Evolutionary conservation across 2,329 filamentous ascomycete genomes (phyloP).

Genomic region (Rutstroemia sp.): DNA sequence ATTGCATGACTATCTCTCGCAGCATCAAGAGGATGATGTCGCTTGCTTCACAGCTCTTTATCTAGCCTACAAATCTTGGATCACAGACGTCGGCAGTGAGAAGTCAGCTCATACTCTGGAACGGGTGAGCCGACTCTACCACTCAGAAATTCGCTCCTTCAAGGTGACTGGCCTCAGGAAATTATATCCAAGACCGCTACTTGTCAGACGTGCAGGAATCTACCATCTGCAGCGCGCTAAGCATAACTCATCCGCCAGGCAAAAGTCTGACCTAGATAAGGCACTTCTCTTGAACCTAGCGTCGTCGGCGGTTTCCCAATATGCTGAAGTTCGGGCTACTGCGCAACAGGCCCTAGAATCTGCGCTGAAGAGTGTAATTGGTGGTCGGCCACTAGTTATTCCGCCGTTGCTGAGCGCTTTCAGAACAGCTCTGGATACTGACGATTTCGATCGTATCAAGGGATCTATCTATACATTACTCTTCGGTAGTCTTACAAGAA

Average conservation of each 20-base stretch:
- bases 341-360: constrained; percentile 91
- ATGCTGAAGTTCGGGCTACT: constrained; percentile 91
- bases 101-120: constrained; percentile 90
- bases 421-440: constrained; percentile 67
- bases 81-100: constrained; percentile 95
- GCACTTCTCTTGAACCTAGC: constrained; percentile 77
- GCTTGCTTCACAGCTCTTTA: constrained; percentile 91
- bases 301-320: constrained; percentile 81
- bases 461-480: constrained; percentile 86
- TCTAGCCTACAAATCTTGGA: constrained; percentile 89
- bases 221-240: constrained; percentile 93
- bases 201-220: constrained; percentile 86
- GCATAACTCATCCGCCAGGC: constrained; percentile 82
- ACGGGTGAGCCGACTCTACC: constrained; percentile 74
- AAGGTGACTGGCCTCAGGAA: constrained; percentile 91
- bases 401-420: constrained; percentile 77
- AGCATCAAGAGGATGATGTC: constrained; percentile 90
- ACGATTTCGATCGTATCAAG: constrained; percentile 88
- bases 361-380: constrained; percentile 83
- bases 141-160: constrained; percentile 82
- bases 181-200: constrained; percentile 82
- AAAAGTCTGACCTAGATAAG: constrained; percentile 86
- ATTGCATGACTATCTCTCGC: constrained; percentile 75
- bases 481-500: constrained; percentile 82
- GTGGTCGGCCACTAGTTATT: constrained; percentile 81